A percentile compares a stretch with the other conserved stretches of the same genome.
These are phyloP conservation scores for Pseudisothecium myosuroides DNA, from an alignment of 225 moss, liverwort and hornwort genomes.

Conservation along the genomic window DNA sequence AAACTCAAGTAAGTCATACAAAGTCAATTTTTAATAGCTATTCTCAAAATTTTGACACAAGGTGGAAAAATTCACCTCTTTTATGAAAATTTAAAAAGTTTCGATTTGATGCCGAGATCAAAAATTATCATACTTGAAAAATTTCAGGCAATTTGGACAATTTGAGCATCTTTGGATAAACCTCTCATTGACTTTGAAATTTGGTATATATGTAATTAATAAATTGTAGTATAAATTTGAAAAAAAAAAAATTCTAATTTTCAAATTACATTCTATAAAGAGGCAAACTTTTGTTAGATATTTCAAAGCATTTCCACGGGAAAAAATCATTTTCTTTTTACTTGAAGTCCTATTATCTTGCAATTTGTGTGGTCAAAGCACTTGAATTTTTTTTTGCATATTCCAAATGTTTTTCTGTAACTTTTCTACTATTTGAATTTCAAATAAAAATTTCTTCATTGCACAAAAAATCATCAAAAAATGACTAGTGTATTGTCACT, in stretches of 20 bases:
- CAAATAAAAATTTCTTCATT: background rate
- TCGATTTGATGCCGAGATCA: rapidly evolving
- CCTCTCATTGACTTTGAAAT: background rate
- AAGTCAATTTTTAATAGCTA: background rate
- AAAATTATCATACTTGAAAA: rapidly evolving
- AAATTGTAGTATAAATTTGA: too few relatives aligned
- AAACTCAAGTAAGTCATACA: background rate
- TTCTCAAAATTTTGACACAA: background rate
- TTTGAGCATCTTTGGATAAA: too few relatives aligned
- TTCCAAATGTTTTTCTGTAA: too few relatives aligned
- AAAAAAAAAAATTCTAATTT: too few relatives aligned
- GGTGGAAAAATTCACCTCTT: background rate
- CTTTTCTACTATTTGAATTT: too few relatives aligned
- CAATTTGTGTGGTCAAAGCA: background rate
- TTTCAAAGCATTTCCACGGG: rapidly evolving
- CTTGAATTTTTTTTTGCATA: background rate
- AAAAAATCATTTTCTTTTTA: background rate
- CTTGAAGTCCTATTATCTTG: background rate
- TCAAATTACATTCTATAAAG: too few relatives aligned
- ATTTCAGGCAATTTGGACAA: too few relatives aligned
- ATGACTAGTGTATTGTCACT: background rate
- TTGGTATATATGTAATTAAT: background rate
- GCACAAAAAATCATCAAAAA: background rate
- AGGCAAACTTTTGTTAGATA: too few relatives aligned
- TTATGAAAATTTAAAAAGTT: background rate